A percentile compares a stretch with the other conserved stretches of the same genome.
Evolutionary conservation across 768 basidiomycete species (phyloP).

Genomic region (Lactifluus piperatus): DNA sequence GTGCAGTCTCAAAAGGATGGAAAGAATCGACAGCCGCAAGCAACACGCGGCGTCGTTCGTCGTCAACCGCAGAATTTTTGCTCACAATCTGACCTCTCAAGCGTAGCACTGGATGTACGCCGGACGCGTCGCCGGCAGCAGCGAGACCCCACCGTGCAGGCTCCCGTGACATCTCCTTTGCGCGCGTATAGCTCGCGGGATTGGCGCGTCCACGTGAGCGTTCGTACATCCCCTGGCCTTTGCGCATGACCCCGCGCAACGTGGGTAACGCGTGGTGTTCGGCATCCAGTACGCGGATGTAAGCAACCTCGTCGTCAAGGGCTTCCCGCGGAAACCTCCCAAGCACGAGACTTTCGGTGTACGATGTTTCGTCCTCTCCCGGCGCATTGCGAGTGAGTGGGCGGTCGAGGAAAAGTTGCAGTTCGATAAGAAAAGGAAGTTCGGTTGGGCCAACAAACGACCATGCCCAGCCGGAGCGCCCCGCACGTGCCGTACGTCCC

Average conservation of each 20-base stretch:
- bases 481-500: slow-evolving; percentile 92
- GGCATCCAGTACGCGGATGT: slow-evolving; percentile 56
- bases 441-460: slow-evolving; percentile 83
- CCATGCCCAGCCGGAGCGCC: slow-evolving; percentile 94
- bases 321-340: slow-evolving; percentile 74
- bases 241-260: slow-evolving; percentile 74
- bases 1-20: slow-evolving; percentile 80
- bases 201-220: slow-evolving; percentile 88
- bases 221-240: slow-evolving; percentile 91
- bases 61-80: slow-evolving; percentile 30
- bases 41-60: slow-evolving; percentile 54
- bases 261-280: slow-evolving; percentile 53
- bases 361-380: slow-evolving; percentile 43
- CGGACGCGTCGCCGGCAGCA: slow-evolving; percentile 41
- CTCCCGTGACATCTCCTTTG: slow-evolving; percentile 74
- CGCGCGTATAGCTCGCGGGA: slow-evolving; percentile 73
- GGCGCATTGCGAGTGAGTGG: slow-evolving; percentile 53
- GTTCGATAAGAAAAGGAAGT: slow-evolving; percentile 82
- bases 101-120: slow-evolving; percentile 62
- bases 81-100: slow-evolving; percentile 29
- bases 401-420: slow-evolving; percentile 85
- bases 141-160: slow-evolving; percentile 62
- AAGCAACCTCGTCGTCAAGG: slow-evolving; percentile 81
- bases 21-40: slow-evolving; percentile 74
- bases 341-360: slow-evolving; percentile 65